Evolutionary conservation across 345 rosid genomes (phyloP).

Genomic region (Melaleuca quinquenervia): DNA sequence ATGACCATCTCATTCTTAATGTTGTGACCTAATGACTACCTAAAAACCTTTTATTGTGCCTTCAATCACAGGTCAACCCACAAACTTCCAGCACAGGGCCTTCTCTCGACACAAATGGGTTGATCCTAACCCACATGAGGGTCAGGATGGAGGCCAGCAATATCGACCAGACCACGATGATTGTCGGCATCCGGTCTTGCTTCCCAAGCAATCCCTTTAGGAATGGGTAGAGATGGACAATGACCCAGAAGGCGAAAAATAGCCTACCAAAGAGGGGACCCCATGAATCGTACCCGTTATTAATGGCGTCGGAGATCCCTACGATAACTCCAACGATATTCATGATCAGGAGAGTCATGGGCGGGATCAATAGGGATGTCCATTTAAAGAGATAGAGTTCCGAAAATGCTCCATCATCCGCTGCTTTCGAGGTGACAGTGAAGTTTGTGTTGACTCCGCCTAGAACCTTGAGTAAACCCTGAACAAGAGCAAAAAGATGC

Average conservation of each 20-base stretch:
- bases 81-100: constrained; percentile 89
- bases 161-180: constrained; percentile 90
- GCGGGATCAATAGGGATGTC: constrained; percentile 87
- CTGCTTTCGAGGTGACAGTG: constrained; percentile 91
- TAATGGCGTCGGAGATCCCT: constrained; percentile 92
- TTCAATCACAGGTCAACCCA: constrained; percentile 82
- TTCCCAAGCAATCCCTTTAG: constrained; percentile 94
- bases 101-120: constrained; percentile 75
- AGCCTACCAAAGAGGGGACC: constrained; percentile 94
- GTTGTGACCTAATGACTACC: background rate
- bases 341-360: constrained; percentile 75
- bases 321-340: constrained; percentile 83
- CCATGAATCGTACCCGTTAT: constrained; percentile 97
- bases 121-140: constrained; percentile 86
- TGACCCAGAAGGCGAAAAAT: constrained; percentile 91
- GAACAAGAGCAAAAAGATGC: constrained; percentile 88
- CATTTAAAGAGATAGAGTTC: constrained; percentile 97
- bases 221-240: constrained; percentile 91
- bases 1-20: background rate
- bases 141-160: constrained; percentile 89
- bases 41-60: background rate
- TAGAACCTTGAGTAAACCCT: constrained; percentile 90
- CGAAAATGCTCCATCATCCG: constrained; percentile 88
- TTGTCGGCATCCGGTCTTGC: constrained; percentile 95
- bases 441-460: constrained; percentile 92